Base-by-base conservation (phyloP, 208 protist genomes). In the Leishmania tarentolae region DNA sequence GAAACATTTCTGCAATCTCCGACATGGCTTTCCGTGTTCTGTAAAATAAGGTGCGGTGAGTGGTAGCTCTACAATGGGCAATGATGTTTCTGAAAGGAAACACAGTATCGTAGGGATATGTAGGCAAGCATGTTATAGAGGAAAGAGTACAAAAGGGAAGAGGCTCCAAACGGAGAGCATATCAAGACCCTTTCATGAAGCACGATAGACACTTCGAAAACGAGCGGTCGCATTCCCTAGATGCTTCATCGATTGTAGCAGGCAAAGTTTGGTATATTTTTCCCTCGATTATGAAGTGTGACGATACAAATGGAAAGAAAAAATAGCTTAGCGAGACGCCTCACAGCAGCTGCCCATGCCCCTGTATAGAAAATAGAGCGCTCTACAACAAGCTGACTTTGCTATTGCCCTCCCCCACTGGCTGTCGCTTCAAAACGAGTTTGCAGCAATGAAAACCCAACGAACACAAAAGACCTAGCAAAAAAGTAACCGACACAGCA, bases 1-100 rank as follows among this genome's bases (percentile, higher is more conserved):
- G 95, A 82, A 99, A 96, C 8, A 97, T 99, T 87, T 99, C 98
- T 84, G 99, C 93, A 52, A 98, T 97, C 74, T 97, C 93, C 61
- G 95, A 94, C 93, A 98, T 98, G 59, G n/a, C n/a, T 73, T 71
- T 50, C 35, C 3, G 37, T 7, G n/a, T 65, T 11, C 56, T 65
- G 74, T 50, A 35, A 65, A 37, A 6, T 21, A 1, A 21, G 4
- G 28, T 5, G 19, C 15, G 44, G 52, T 65, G 56, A 24, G 3
- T 13, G 35, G 74, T 44, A 46, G 31, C 69, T 73, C 28, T 73
- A 73, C 8, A 31, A 5, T 73, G n/a, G 28, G 44, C 37, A 24
- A 73, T 53, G 3, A 53, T 40, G 35, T 72, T 69, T 11, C 6
- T 52, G 24, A 73, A 73, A 37, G 46, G 24, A 73, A 50, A 28